Evolutionary conservation across 2,329 filamentous ascomycete genomes (phyloP), one percentile per base, ranked within the genome.

Genomic region (Colletotrichum sp.): DNA sequence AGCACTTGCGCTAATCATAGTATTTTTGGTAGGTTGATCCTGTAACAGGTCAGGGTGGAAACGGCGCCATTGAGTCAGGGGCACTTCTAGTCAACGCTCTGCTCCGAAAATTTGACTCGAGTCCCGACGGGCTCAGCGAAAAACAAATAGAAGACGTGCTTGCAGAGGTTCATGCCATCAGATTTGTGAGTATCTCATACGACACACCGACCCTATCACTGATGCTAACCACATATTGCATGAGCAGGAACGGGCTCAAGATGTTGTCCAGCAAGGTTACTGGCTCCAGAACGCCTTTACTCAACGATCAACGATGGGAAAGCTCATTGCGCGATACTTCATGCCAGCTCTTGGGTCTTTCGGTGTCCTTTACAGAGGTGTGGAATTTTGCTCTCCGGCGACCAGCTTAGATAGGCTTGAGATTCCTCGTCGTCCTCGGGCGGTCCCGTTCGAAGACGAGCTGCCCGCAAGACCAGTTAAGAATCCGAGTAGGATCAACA

Each of bases 41-140:
- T 5, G 77, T 79, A 24, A 64, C 75, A 0, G 80, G 79, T 2
- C 79, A 80, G 18, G 81, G 81, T 9, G 81, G 80, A 39, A 82
- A 81, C 32, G 76, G 77, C 6, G 80, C 79, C 18, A 78, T 81
- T 10, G 80, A 82, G 36, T 78, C 78, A 4, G 77, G 78, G 2
- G 80, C 80, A 0, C 72, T 76, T 8, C 72, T 82, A 6, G 68
- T 75, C 15, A 81, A 81, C 39, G 55, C 72, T 12, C 66, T 77
- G 15, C 30, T n/a, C 34, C 28, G 34, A 12, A 28, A 64, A 10
- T 32, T 77, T 6, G 71, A 75, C 9, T 55, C 60, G 22, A 64
- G 39, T 2, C 48, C 62, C 12, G 16, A 69, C 9, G 36, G 22
- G 5, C 63, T 36, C 12, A 30, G 64, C 6, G 34, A 22, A 4